Evolutionary conservation across 2,329 filamentous ascomycete genomes (phyloP).

Genomic region (Hyphodiscus sp.): DNA sequence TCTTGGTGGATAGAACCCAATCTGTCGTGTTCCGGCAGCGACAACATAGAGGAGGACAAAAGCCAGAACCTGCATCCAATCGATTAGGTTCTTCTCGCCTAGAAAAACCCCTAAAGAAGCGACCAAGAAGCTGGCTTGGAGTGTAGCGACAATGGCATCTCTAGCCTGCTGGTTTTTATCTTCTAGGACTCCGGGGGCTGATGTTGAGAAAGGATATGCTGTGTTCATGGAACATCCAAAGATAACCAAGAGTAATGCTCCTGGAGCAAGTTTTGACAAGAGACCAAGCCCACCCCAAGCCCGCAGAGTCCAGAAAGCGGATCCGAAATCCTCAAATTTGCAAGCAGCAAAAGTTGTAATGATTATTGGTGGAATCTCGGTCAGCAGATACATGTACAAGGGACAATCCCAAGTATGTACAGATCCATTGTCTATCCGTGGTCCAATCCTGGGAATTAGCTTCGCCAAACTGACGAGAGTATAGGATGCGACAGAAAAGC

Average conservation of each 20-base stretch:
- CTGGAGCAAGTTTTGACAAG: conserved; percentile 17
- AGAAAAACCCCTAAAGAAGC: conserved; percentile 1
- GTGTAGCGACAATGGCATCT: conserved; percentile 19
- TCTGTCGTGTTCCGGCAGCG: conserved; percentile 23
- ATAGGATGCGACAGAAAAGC: conserved; percentile 14
- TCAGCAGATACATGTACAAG: conserved; percentile 18
- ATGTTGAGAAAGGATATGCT: conserved; percentile 19
- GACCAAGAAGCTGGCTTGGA: conserved; percentile 13
- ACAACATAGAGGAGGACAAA: conserved; percentile 22
- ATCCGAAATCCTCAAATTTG: conserved; percentile 19
- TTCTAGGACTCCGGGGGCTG: conserved; percentile 19
- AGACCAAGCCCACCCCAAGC: conserved; percentile 16
- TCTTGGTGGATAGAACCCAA: conserved; percentile 22
- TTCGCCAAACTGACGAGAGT: conserved; percentile 20
- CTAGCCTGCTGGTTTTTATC: conserved; percentile 8
- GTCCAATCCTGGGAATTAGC: conserved; percentile 18
- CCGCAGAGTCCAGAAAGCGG: conserved; percentile 12
- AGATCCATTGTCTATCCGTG: conserved; percentile 10
- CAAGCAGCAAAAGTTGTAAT: conserved; percentile 17
- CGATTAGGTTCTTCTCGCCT: conserved; percentile 21
- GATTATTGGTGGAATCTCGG: conserved; percentile 20
- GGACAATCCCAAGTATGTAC: conserved; percentile 13
- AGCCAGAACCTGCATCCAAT: conserved; percentile 21
- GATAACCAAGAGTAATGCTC: conserved; percentile 19
- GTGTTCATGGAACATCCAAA: conserved; percentile 20